A percentile compares a stretch with the other conserved stretches of the same genome.
phyloP scores from a whole-genome alignment of 2,329 filamentous ascomycete species.

The Tolypocladium ovalisporum region DNA sequence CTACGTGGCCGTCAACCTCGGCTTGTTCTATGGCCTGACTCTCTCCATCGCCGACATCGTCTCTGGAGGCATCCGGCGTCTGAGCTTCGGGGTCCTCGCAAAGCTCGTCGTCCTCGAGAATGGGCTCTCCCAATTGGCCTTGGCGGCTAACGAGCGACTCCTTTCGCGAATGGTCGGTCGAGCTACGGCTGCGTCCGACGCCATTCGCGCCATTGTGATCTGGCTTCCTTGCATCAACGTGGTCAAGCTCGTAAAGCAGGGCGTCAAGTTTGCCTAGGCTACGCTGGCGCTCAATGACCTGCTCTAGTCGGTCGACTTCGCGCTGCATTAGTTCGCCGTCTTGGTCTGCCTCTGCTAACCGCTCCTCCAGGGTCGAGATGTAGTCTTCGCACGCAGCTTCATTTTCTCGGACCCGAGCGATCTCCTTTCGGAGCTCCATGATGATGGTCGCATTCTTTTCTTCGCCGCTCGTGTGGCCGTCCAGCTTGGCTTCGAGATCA shows the following conservation, averaged over 20 bases:
- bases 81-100: slow-evolving; percentile 34
- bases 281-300: slow-evolving; percentile 88
- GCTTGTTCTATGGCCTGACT: background rate
- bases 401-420: slow-evolving; percentile 77
- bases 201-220: slow-evolving; percentile 25
- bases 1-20: slow-evolving; percentile 5
- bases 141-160: slow-evolving; percentile 43
- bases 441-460: slow-evolving; percentile 86
- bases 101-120: slow-evolving; percentile 41
- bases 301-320: slow-evolving; percentile 86
- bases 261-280: slow-evolving; percentile 92
- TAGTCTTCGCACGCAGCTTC: slow-evolving; percentile 90
- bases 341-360: slow-evolving; percentile 89
- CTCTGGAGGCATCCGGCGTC: slow-evolving; percentile 16
- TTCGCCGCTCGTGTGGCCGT: slow-evolving; percentile 82
- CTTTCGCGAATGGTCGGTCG: slow-evolving; percentile 41
- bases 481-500: slow-evolving; percentile 81
- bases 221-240: slow-evolving; percentile 45
- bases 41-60: background rate
- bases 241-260: slow-evolving; percentile 80
- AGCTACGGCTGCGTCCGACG: slow-evolving; percentile 28
- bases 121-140: slow-evolving; percentile 42
- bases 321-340: slow-evolving; percentile 95
- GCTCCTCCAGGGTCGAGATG: slow-evolving; percentile 91
- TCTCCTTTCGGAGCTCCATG: slow-evolving; percentile 80